Conservation (phyloP, 2,329 filamentous ascomycete species). For the Arthrobotrys pseudoclavata region DNA sequence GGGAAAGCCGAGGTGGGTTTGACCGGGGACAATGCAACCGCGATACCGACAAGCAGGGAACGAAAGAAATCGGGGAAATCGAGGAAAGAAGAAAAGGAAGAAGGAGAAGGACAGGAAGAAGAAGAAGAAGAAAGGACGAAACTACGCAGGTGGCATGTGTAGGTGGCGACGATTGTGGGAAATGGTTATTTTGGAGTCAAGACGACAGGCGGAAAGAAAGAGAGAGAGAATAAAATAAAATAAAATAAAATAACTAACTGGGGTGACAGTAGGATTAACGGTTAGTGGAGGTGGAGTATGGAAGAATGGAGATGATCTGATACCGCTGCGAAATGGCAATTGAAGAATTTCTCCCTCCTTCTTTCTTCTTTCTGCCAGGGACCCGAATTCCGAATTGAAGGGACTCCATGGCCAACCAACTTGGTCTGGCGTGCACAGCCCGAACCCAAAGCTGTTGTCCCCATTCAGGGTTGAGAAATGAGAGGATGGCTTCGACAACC, state of each 20-base stretch:
- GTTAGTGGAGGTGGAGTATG: constrained; percentile 3
- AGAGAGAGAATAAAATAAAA: constrained; percentile 12
- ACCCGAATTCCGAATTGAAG: constrained; percentile 4
- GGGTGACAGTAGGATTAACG: constrained; percentile 1
- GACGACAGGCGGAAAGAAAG: too few relatives aligned
- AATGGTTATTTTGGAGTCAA: background rate
- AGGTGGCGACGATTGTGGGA: background rate
- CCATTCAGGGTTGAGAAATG: constrained; percentile 20
- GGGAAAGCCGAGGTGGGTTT: constrained; percentile 21
- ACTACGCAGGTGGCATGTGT: constrained; percentile 9
- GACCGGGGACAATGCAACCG: constrained; percentile 22
- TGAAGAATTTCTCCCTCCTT: too few relatives aligned
- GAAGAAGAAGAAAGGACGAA: constrained; percentile 42
- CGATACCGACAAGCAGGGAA: constrained; percentile 33
- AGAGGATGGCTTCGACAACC: constrained; percentile 21
- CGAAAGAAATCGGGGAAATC: constrained; percentile 6
- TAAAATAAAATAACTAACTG: background rate
- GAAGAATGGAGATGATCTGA: constrained; percentile 31
- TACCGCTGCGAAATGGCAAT: too few relatives aligned
- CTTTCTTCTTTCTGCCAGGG: constrained; percentile 9
- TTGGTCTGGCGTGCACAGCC: constrained; percentile 19
- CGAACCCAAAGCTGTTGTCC: background rate
- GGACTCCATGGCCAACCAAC: constrained; percentile 13
- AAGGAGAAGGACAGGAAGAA: constrained; percentile 11
- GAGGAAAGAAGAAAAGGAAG: background rate